These are phyloP conservation scores for Acacia concinna DNA, from an alignment of 331 rosid genomes.

Conservation along the genomic window DNA sequence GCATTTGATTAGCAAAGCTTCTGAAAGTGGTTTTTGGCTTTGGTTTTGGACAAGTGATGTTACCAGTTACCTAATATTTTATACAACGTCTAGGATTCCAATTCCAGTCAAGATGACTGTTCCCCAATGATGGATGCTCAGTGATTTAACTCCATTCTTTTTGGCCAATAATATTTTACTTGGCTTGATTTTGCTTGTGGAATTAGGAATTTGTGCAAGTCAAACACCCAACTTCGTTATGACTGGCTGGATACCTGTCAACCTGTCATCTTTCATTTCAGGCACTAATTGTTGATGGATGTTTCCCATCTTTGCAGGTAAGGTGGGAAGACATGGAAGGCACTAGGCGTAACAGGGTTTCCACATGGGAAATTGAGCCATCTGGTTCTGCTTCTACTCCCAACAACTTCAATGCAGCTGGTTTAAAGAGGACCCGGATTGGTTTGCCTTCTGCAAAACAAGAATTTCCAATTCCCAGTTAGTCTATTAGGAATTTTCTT, in stretches of 20 bases:
- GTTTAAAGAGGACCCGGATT: constrained; percentile 83
- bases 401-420: constrained; percentile 57
- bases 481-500: constrained; percentile 21
- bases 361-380: constrained; percentile 98
- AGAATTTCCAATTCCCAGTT: constrained; percentile 79
- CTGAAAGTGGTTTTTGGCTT: background rate
- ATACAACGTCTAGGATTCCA: background rate
- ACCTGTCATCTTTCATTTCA: background rate
- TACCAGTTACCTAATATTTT: background rate
- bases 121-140: background rate
- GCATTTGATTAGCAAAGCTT: no score
- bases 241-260: background rate
- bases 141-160: background rate
- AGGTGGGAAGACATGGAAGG: constrained; percentile 91
- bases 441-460: constrained; percentile 54
- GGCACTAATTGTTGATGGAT: background rate
- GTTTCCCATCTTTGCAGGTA: constrained; percentile 51
- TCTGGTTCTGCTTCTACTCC: constrained; percentile 68
- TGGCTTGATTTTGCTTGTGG: background rate
- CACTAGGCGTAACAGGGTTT: constrained; percentile 80
- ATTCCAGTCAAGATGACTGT: background rate
- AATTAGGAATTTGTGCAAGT: background rate
- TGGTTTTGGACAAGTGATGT: background rate
- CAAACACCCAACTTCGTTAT: background rate
- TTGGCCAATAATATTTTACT: background rate